Conservation (phyloP, 768 basidiomycete genomes). For the Lentinula guzmanii region DNA sequence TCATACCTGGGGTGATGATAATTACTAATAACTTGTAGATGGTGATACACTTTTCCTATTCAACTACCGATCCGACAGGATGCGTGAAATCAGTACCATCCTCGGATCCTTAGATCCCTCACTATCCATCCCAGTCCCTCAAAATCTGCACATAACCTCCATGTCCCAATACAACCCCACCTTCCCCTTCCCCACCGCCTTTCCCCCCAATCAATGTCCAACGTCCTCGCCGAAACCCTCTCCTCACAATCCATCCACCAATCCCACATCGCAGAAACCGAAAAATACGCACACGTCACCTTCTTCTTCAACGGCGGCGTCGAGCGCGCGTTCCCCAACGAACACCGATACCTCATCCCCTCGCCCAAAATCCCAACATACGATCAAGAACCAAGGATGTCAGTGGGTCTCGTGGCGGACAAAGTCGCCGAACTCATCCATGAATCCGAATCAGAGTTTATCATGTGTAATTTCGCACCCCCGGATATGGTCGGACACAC, state of each 20-base stretch:
- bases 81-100: conserved; percentile 85
- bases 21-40: conserved; percentile 34
- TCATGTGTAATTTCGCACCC: conserved; percentile 98
- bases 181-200: conserved; percentile 85
- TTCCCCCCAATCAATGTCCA: conserved; percentile 91
- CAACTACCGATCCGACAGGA: conserved; percentile 96
- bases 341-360: conserved; percentile 83
- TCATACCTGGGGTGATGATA: background rate
- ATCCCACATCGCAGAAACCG: conserved; percentile 94
- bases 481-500: conserved; percentile 99
- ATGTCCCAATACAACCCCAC: conserved; percentile 93
- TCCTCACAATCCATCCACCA: conserved; percentile 75
- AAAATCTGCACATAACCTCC: conserved; percentile 73
- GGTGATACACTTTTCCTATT: conserved; percentile 91
- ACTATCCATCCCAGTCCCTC: too few species aligned
- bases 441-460: conserved; percentile 68
- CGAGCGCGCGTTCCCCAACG: conserved; percentile 82
- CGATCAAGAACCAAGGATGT: conserved; percentile 89
- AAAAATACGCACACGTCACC: conserved; percentile 96
- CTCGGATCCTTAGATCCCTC: conserved; percentile 47
- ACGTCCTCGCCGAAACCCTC: conserved; percentile 93
- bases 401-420: conserved; percentile 68
- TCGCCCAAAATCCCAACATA: conserved; percentile 95
- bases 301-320: conserved; percentile 98
- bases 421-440: conserved; percentile 86